These are phyloP conservation scores for Irpex lacteus DNA, from an alignment of 1,284 basidiomycete genomes.

Conservation along the genomic window DNA sequence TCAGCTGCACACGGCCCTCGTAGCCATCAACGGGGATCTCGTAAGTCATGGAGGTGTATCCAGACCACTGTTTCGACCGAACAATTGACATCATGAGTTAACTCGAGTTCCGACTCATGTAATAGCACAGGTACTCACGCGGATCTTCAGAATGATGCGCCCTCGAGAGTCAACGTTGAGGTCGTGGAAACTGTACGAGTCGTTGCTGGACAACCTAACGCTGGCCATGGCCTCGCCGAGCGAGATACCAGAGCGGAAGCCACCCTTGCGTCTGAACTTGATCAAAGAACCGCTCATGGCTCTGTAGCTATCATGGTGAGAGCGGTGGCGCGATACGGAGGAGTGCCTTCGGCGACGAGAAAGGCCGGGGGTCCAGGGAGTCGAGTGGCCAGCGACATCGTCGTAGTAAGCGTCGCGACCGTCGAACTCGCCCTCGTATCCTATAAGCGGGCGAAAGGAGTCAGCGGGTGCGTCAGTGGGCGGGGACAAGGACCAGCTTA, in stretches of 20 bases:
- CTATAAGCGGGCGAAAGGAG: neutral
- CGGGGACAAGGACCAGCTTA: neutral
- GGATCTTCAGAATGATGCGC: conserved; percentile 59
- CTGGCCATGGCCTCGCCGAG: conserved; percentile 69
- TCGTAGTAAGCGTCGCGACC: conserved; percentile 35
- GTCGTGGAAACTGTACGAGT: conserved; percentile 59
- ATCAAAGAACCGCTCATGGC: conserved; percentile 45
- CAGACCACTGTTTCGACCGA: conserved; percentile 53
- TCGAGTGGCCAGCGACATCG: conserved; percentile 21
- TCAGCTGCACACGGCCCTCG: conserved; percentile 59
- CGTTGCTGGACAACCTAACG: conserved; percentile 55
- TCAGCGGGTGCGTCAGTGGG: neutral
- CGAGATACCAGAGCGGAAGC: conserved; percentile 61
- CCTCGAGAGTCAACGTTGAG: conserved; percentile 58
- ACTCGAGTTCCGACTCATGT: neutral
- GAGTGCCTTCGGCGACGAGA: conserved; percentile 50
- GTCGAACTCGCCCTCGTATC: conserved; percentile 41
- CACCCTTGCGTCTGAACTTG: conserved; percentile 73
- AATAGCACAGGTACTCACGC: conserved; percentile 35
- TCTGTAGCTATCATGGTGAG: conserved; percentile 41
- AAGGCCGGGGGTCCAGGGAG: conserved; percentile 30
- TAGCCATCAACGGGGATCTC: conserved; percentile 71
- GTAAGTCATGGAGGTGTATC: conserved; percentile 68
- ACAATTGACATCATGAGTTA: neutral
- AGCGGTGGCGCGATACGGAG: conserved; percentile 49